These are phyloP conservation scores for Lachnellula occidentalis DNA, from an alignment of 2,329 filamentous ascomycete genomes.

Conservation along the genomic window DNA sequence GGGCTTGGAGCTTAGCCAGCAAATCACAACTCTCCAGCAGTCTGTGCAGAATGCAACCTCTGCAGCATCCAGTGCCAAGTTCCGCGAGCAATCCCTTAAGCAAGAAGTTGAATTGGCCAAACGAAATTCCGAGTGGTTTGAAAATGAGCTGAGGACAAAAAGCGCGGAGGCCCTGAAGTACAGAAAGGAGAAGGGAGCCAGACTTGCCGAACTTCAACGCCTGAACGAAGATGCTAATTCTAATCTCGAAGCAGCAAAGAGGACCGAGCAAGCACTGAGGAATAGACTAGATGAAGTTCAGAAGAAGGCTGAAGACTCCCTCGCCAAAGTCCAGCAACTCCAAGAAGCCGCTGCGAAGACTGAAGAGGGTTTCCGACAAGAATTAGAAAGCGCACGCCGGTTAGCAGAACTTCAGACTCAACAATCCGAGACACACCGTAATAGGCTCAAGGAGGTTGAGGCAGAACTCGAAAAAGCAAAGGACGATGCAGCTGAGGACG, in stretches of 20 bases:
- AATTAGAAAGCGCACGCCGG: constrained; percentile 74
- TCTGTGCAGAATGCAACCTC: constrained; percentile 77
- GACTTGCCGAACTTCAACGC: constrained; percentile 82
- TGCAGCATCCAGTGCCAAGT: constrained; percentile 74
- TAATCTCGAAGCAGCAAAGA: constrained; percentile 69
- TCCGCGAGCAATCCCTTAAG: constrained; percentile 82
- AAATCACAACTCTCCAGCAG: constrained; percentile 77
- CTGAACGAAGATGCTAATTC: constrained; percentile 80
- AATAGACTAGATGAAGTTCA: constrained; percentile 78
- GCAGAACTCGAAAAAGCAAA: constrained; percentile 51
- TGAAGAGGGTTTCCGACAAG: constrained; percentile 82
- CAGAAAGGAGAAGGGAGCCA: constrained; percentile 89
- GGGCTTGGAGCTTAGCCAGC: constrained; percentile 74
- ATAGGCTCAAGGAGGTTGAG: constrained; percentile 65
- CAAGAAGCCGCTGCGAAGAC: constrained; percentile 75
- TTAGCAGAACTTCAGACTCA: constrained; percentile 79
- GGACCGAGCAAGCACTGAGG: constrained; percentile 74
- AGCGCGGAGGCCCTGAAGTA: constrained; percentile 80
- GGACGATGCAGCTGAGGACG: constrained; percentile 56
- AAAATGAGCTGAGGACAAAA: constrained; percentile 87
- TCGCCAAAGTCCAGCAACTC: constrained; percentile 76
- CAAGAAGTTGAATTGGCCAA: constrained; percentile 87
- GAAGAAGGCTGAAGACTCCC: constrained; percentile 78
- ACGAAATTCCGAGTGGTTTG: constrained; percentile 89
- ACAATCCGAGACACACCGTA: constrained; percentile 65